Evolutionary conservation across 129 eudicot species (phyloP).

Genomic region (Deinandra increscens): DNA sequence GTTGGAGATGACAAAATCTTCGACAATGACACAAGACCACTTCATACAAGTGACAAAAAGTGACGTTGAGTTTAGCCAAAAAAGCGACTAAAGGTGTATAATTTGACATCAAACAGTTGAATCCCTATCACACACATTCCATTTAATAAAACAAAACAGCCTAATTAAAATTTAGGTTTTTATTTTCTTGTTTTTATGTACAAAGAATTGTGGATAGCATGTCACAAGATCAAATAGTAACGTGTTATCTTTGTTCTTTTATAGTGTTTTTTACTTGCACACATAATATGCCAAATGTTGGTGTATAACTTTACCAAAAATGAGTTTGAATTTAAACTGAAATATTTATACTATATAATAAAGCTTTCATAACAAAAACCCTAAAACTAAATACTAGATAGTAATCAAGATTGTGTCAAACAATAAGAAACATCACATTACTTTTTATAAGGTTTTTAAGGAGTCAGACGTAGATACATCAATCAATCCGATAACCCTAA

Average conservation of each 20-base stretch:
- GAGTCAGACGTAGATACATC: slow-evolving; percentile 1
- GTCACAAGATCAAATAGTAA: background rate
- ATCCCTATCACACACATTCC: background rate
- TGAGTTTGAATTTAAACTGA: no score
- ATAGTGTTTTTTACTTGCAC: background rate
- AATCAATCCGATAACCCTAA: slow-evolving; percentile 42
- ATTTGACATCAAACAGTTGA: slow-evolving; percentile 14
- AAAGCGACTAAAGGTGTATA: slow-evolving; percentile 13
- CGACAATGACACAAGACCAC: no score
- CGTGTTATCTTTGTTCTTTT: background rate
- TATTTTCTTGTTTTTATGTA: background rate
- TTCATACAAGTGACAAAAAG: slow-evolving; percentile 11
- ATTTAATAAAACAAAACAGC: background rate
- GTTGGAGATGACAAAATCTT: slow-evolving; percentile 19
- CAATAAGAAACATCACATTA: background rate
- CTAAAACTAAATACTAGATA: background rate
- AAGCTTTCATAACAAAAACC: no score
- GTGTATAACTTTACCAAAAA: no score
- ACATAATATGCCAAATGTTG: background rate
- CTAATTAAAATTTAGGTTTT: background rate
- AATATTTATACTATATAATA: no score
- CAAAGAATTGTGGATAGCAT: slow-evolving; percentile 1
- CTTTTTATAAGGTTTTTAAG: background rate
- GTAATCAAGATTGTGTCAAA: background rate
- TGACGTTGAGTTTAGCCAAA: slow-evolving; percentile 19